A percentile compares a stretch with the other conserved stretches of the same genome.
These are phyloP conservation scores for Acanthamoeba lenticulata DNA, from an alignment of 208 protist genomes.

Conservation along the genomic window DNA sequence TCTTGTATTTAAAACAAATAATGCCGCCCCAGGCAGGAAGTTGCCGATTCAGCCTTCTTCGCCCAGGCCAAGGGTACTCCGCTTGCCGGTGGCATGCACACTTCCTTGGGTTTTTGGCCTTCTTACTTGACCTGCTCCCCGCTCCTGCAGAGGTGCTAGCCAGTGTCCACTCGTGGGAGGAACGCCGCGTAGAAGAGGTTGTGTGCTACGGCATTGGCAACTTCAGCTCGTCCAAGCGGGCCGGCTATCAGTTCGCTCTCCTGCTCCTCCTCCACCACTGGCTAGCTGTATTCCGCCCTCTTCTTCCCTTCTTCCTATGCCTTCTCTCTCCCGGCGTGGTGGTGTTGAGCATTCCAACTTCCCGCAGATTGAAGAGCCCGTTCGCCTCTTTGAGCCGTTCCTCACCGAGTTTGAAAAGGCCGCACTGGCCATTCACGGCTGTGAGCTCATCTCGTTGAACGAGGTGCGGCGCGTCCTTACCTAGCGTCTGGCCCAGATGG, in stretches of 20 bases:
- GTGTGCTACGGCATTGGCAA: conserved; percentile 52
- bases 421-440: background rate
- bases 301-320: too few relatives aligned
- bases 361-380: background rate
- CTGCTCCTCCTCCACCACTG: background rate
- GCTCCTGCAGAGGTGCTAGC: background rate
- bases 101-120: background rate
- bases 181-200: background rate
- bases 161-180: background rate
- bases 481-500: too few relatives aligned
- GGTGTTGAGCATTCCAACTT: too few relatives aligned
- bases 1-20: too few relatives aligned
- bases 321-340: too few relatives aligned
- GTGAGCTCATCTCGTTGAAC: background rate
- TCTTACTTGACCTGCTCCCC: background rate
- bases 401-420: background rate
- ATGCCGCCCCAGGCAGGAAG: background rate
- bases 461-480: too few relatives aligned
- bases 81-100: too few relatives aligned
- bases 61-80: background rate
- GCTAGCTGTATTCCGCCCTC: conserved; percentile 1
- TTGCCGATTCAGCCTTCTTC: background rate
- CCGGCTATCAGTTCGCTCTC: conserved; percentile 22
- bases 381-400: background rate
- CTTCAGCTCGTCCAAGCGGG: background rate